These are phyloP conservation scores for Trichoderma sp. DNA, from an alignment of 2,329 filamentous ascomycete species.

Conservation along the genomic window DNA sequence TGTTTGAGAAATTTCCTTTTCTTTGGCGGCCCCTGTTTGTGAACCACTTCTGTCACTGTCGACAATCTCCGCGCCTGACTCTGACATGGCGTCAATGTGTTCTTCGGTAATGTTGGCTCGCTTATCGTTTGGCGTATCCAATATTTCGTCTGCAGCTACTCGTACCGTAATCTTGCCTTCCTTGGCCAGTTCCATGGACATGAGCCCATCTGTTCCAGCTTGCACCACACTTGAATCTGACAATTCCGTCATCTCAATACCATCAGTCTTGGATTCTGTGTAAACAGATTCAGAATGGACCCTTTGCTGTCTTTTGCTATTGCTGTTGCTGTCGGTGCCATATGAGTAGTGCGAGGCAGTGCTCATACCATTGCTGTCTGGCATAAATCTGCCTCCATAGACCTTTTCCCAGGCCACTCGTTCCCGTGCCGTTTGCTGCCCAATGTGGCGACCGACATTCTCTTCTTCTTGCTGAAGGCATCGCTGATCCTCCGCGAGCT, in stretches of 20 bases:
- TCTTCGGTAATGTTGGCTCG: constrained; percentile 35
- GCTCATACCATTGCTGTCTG: constrained; percentile 36
- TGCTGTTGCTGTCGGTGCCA: constrained; percentile 50
- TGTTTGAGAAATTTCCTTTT: constrained; percentile 31
- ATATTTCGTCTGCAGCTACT: constrained; percentile 53
- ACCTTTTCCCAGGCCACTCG: constrained; percentile 72
- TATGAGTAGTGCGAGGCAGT: constrained; percentile 52
- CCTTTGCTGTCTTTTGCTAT: constrained; percentile 42
- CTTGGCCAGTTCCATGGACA: constrained; percentile 44
- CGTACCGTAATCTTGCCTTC: constrained; percentile 54
- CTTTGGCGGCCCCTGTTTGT: constrained; percentile 10
- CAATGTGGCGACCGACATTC: constrained; percentile 66
- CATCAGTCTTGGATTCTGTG: constrained; percentile 43
- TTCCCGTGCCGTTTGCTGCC: constrained; percentile 63
- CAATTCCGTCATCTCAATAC: constrained; percentile 60
- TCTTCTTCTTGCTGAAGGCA: constrained; percentile 67
- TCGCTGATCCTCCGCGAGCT: constrained; percentile 51
- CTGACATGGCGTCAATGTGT: constrained; percentile 28
- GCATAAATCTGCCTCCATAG: constrained; percentile 63
- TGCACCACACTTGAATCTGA: constrained; percentile 37
- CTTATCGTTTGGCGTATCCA: constrained; percentile 25
- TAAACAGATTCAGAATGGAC: constrained; percentile 42
- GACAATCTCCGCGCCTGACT: background rate
- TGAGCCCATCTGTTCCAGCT: constrained; percentile 42
- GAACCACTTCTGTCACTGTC: background rate